Evolutionary conservation across 192 early-diverging fungal species (phyloP).

Genomic region (Gamsiella multidivaricata): DNA sequence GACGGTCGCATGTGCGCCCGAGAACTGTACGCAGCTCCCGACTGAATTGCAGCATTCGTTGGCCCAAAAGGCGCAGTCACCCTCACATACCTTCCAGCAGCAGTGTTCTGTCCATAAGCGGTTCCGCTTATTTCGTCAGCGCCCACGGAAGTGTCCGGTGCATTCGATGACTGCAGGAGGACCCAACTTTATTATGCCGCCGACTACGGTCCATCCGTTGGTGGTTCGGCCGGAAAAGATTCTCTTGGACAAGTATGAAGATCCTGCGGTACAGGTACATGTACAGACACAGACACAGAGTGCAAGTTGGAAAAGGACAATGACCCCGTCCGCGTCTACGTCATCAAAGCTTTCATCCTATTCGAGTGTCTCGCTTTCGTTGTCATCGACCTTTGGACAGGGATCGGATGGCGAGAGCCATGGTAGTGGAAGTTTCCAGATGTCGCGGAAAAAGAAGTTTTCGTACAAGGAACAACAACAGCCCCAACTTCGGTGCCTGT

Average conservation of each 20-base stretch:
- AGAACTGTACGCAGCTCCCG: constrained; percentile 24
- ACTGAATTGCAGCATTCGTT: constrained; percentile 14
- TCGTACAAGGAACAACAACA: constrained; percentile 14
- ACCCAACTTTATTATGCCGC: constrained; percentile 37
- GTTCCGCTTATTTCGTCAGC: constrained; percentile 46
- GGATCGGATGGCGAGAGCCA: constrained; percentile 35
- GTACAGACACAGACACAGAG: too few species aligned
- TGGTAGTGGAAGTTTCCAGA: background rate
- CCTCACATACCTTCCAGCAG: constrained; percentile 46
- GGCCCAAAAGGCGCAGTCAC: constrained; percentile 37
- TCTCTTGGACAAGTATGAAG: constrained; percentile 17
- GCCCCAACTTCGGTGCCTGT: constrained; percentile 27
- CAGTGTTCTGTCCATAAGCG: constrained; percentile 43
- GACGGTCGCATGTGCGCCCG: constrained; percentile 29
- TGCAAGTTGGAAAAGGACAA: constrained; percentile 2
- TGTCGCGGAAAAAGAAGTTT: constrained; percentile 18
- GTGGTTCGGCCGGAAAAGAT: constrained; percentile 48
- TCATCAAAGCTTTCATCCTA: constrained; percentile 40
- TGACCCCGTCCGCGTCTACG: constrained; percentile 13
- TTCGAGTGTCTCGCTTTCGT: constrained; percentile 24
- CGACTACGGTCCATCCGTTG: constrained; percentile 37
- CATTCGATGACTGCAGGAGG: constrained; percentile 14
- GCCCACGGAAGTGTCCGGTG: constrained; percentile 36
- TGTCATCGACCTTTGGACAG: constrained; percentile 15
- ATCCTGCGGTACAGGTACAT: too few species aligned